Base-by-base conservation (phyloP, 1,284 basidiomycete genomes). In the Cryptococcus wingfieldii region DNA sequence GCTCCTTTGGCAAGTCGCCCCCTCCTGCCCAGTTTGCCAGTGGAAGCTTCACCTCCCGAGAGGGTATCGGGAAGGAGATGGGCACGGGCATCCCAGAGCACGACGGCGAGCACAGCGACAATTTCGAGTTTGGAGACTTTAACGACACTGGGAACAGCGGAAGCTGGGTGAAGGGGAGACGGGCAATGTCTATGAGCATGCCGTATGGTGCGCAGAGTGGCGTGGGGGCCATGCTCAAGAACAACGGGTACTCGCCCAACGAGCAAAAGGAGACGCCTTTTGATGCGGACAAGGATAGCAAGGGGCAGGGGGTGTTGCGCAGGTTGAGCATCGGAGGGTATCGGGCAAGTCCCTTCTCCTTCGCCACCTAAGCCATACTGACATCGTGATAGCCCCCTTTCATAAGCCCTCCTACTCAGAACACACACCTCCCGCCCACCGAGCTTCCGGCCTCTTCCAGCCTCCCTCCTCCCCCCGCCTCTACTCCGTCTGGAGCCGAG, bases 121-220 rank as follows among this genome's bases (percentile, higher is more conserved):
- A 61, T 16, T 65, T 71, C 47, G 70, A 72, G 51, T 70, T 72
- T 61, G 72, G 69, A 31, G 72, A 75, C 61, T 48, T 68, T 16
- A 55, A 49, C 25, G 69, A 70, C 52, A 51, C 69, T 44, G 31
- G 31, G 7, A 64, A 61, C 38, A 53, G 56, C 5, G 50, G 62
- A 19, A 62, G 62, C 5, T 72, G 70, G 71, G 63, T 51, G 5
- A 62, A 59, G 12, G 59, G 63, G 25, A 54, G 69, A 25, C 51
- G 72, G 38, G 66, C 71, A 18, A 67, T 67, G 47, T 66, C 63
- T 38, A 64, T 70, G 55, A 61, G 55, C 44, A 18, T 23, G 19
- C 37, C 34, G 18, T 38, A n/a, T 27, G 44, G 46, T n/a, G 53
- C 54, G 13, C 51, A 55, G 39, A 50, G 50, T 31, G 63, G 63